Evolutionary conservation across 1,284 basidiomycete genomes (phyloP).

Genomic region (Apiotrichum brassicae): DNA sequence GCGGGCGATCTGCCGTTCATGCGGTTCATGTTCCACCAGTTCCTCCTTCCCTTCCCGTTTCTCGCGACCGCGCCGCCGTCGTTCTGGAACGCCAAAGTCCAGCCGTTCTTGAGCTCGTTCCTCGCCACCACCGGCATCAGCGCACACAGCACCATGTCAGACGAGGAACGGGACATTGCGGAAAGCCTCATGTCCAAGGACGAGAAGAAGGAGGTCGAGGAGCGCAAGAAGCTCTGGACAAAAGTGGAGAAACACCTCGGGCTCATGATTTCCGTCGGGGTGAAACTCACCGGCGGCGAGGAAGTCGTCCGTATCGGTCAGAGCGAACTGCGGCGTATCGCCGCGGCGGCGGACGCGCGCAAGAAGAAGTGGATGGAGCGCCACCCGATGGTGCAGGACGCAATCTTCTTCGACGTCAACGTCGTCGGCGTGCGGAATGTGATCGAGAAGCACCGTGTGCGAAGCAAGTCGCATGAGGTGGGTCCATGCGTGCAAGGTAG

Average conservation of each 20-base stretch:
- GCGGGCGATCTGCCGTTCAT: conserved; percentile 71
- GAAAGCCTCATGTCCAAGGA: conserved; percentile 45
- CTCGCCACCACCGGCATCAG: conserved; percentile 56
- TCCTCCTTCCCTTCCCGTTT: conserved; percentile 88
- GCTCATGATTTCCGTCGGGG: conserved; percentile 70
- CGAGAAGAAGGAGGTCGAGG: conserved; percentile 54
- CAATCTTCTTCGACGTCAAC: conserved; percentile 68
- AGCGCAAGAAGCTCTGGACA: conserved; percentile 57
- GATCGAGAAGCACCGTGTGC: conserved; percentile 70
- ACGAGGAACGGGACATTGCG: conserved; percentile 26
- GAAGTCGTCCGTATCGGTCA: conserved; percentile 82
- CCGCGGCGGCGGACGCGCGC: conserved; percentile 58
- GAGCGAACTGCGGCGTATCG: conserved; percentile 67
- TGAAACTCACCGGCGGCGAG: conserved; percentile 72
- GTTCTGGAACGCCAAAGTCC: conserved; percentile 87
- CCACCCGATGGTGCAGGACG: conserved; percentile 41
- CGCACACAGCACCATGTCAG: conserved; percentile 36
- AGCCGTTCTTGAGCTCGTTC: conserved; percentile 79
- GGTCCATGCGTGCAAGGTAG: conserved; percentile 17
- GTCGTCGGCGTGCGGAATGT: conserved; percentile 76
- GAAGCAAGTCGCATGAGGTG: conserved; percentile 78
- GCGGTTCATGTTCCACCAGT: conserved; percentile 80
- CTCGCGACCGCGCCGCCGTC: conserved; percentile 73
- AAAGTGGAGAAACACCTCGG: conserved; percentile 78
- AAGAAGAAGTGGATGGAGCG: conserved; percentile 36